Percentiles rank a stretch among this genome's conserved stretches.
These are phyloP conservation scores for Podila epicladia DNA, from an alignment of 192 early-diverging fungal genomes.

Conservation along the genomic window DNA sequence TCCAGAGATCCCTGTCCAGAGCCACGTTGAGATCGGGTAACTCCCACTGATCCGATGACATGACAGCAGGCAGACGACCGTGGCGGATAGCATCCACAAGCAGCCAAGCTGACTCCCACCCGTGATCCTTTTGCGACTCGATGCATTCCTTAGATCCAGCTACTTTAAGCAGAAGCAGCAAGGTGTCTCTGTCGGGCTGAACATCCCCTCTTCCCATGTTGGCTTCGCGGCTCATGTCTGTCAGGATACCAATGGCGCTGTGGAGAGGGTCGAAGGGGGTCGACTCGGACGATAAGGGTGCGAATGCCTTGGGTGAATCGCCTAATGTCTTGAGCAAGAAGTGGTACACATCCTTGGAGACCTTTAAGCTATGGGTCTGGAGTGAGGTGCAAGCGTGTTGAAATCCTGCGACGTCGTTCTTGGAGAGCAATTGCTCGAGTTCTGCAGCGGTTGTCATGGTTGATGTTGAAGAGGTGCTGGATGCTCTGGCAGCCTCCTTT, in stretches of 20 bases:
- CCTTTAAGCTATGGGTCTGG: neutral
- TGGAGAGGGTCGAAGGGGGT: conserved; percentile 9
- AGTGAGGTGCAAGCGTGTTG: conserved; percentile 18
- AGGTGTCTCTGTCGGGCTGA: conserved; percentile 35
- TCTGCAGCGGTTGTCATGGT: conserved; percentile 11
- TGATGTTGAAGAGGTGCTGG: conserved; percentile 5
- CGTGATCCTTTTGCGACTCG: neutral
- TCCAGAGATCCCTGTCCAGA: conserved; percentile 29
- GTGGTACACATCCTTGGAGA: conserved; percentile 28
- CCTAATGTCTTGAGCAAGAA: conserved; percentile 23
- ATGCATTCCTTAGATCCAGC: conserved; percentile 2
- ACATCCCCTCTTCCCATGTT: conserved; percentile 25
- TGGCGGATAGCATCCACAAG: conserved; percentile 45
- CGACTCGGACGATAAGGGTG: conserved; percentile 1
- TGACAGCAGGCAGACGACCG: conserved; percentile 36
- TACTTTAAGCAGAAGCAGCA: conserved; percentile 25
- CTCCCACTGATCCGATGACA: conserved; percentile 48
- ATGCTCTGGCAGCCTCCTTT: neutral
- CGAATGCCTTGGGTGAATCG: conserved; percentile 25
- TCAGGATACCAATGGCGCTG: conserved; percentile 37
- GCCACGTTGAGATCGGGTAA: conserved; percentile 28
- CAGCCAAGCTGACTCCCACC: conserved; percentile 16
- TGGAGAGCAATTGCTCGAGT: conserved; percentile 23
- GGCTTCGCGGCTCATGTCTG: conserved; percentile 46
- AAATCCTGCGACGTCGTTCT: conserved; percentile 28